A percentile compares a stretch with the other conserved stretches of the same genome.
Evolutionary conservation across 73 alveolate genomes (phyloP).

Genomic region (Diophrys sp.): DNA sequence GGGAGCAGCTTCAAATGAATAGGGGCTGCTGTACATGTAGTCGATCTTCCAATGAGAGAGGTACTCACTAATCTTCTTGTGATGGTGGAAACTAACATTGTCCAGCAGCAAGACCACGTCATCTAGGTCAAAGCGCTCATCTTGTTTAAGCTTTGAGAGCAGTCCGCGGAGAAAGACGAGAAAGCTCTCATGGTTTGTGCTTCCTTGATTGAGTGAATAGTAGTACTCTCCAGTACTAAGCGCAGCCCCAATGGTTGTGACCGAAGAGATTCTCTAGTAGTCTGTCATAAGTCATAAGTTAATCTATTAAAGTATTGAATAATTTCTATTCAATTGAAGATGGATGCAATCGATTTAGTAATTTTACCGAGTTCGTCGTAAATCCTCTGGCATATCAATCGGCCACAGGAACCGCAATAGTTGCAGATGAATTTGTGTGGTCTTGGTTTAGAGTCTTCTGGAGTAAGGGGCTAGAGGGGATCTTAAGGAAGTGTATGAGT

Average conservation of each 20-base stretch:
- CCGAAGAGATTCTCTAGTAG: background rate
- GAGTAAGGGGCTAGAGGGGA: too few species aligned
- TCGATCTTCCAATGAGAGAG: background rate
- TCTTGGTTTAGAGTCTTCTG: too few species aligned
- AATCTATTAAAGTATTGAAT: too few species aligned
- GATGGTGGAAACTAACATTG: background rate
- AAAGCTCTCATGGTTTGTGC: background rate
- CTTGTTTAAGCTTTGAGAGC: background rate
- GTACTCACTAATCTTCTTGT: background rate
- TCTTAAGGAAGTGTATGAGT: too few species aligned
- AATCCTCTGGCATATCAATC: too few species aligned
- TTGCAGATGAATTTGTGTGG: too few species aligned
- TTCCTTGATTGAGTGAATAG: background rate
- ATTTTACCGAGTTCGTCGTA: too few species aligned
- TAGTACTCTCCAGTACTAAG: background rate
- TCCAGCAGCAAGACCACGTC: background rate
- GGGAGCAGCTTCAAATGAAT: background rate
- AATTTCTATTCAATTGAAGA: too few species aligned
- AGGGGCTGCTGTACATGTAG: background rate
- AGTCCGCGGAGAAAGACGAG: background rate
- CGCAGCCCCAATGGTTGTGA: background rate
- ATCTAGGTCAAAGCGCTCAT: background rate
- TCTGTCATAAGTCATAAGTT: too few species aligned
- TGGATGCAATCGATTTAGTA: too few species aligned
- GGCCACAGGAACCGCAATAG: too few species aligned